Conservation (phyloP, 1,284 basidiomycete species). For the Pascua guehoae region DNA sequence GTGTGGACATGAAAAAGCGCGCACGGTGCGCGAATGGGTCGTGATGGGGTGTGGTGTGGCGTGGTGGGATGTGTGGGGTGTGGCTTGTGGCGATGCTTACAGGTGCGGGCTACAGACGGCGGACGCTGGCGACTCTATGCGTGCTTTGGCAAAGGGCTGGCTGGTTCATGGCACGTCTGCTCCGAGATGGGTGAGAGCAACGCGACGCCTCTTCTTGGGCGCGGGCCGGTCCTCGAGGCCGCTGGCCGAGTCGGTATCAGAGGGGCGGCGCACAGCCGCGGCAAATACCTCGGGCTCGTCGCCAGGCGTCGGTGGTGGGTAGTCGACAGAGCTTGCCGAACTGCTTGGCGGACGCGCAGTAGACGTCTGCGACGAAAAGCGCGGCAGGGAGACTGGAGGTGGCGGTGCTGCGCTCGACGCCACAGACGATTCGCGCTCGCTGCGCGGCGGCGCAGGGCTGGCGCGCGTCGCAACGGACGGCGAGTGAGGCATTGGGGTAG, state of each 20-base stretch:
- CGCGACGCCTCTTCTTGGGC: slow-evolving; percentile 79
- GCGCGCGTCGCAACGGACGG: slow-evolving; percentile 51
- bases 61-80: too few relatives aligned
- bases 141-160: too few relatives aligned
- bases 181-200: slow-evolving; percentile 63
- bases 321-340: slow-evolving; percentile 28
- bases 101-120: too few relatives aligned
- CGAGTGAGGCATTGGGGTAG: slow-evolving; percentile 49
- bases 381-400: slow-evolving; percentile 19
- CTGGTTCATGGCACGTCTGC: slow-evolving; percentile 8
- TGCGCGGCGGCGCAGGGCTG: slow-evolving; percentile 33
- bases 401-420: slow-evolving; percentile 21
- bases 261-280: slow-evolving; percentile 19
- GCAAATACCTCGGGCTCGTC: slow-evolving; percentile 18
- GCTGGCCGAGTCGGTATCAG: slow-evolving; percentile 7
- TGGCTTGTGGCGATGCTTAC: too few relatives aligned
- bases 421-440: slow-evolving; percentile 42
- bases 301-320: slow-evolving; percentile 37
- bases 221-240: slow-evolving; percentile 3
- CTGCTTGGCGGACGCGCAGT: slow-evolving; percentile 17
- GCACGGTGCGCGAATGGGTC: too few relatives aligned
- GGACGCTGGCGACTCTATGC: too few relatives aligned
- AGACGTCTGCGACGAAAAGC: too few relatives aligned
- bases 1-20: too few relatives aligned
- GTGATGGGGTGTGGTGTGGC: too few relatives aligned